These are phyloP conservation scores for Colletotrichum tamarilloi DNA, from an alignment of 2,329 filamentous ascomycete genomes.

Conservation along the genomic window DNA sequence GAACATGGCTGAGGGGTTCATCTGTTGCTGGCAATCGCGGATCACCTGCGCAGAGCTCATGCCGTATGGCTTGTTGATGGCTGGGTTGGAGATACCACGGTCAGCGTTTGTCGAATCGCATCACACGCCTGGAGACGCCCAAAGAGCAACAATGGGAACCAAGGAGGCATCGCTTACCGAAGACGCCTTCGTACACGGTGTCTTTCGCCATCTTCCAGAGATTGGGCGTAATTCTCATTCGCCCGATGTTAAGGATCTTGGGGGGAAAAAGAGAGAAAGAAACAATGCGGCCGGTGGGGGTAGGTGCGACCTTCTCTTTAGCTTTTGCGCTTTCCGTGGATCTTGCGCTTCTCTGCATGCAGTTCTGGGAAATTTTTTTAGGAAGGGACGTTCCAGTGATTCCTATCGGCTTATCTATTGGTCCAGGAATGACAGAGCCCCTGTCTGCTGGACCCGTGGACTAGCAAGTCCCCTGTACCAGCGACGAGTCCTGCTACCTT, in stretches of 20 bases:
- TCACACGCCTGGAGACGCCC: slow-evolving; percentile 9
- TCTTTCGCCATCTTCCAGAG: slow-evolving; percentile 64
- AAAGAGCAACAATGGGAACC: background rate
- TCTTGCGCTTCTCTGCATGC: slow-evolving; percentile 29
- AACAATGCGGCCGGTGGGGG: slow-evolving; percentile 3
- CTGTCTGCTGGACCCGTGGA: slow-evolving; percentile 1
- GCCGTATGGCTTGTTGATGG: slow-evolving; percentile 91
- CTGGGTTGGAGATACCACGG: slow-evolving; percentile 55
- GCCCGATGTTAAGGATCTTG: slow-evolving; percentile 8
- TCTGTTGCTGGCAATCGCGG: slow-evolving; percentile 85
- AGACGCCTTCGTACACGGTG: slow-evolving; percentile 66
- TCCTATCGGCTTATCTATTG: slow-evolving; percentile 36
- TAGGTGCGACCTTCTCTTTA: slow-evolving; percentile 20
- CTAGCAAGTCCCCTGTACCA: slow-evolving; percentile 26
- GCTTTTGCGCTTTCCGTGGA: slow-evolving; percentile 24
- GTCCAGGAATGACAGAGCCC: background rate
- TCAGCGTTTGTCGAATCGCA: slow-evolving; percentile 5
- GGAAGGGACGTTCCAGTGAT: slow-evolving; percentile 24
- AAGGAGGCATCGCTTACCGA: slow-evolving; percentile 57
- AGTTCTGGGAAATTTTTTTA: slow-evolving; percentile 30
- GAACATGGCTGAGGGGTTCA: slow-evolving; percentile 86
- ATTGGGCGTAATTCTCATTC: slow-evolving; percentile 46
- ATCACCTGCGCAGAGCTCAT: slow-evolving; percentile 92
- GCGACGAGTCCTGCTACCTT: background rate
- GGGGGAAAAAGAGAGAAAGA: background rate